Base-by-base conservation (phyloP, 2,329 filamentous ascomycete species). In the Aulographum hederae region DNA sequence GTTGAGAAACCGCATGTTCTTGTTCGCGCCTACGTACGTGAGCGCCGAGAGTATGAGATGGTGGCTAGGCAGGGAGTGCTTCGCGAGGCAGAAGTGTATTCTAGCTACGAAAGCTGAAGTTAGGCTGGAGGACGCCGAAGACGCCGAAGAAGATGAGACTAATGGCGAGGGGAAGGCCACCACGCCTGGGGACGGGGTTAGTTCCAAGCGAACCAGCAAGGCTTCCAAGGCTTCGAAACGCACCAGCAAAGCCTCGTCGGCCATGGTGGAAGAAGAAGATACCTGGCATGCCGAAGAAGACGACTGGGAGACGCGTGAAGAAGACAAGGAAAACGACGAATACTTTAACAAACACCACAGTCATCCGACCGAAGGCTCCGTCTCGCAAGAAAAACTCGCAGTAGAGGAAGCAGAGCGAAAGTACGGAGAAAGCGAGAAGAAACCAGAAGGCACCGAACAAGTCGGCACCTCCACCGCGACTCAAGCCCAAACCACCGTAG, bases 1-100 rank as follows among this genome's bases (percentile, higher is more conserved):
- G 5, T 56, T 93, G 11, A 65, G 79, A 36, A 59, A 81, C 46
- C 73, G 86, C 26, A 77, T 91, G 67, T 94, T 95, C 50, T 81
- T 89, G 44, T 94, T 92, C 41, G 73, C 82, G 0, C 86, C 86
- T 1, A 81, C 92, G 0, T 92, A 91, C 44, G 81, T 94, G 31
- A 82, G 75, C 42, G 69, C 81, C 1, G 84, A 94, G 55, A 77
- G 73, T 36, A 93, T 94, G 81, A 66, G 81, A 4, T 95, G 86
- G 86, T 94, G 86, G 86, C 65, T 94, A 1, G 86, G 85, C 0
- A 61, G 75, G 3, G 81, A 89, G 43, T 84, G 84, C 42, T 94
- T 92, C 45, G 76, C 71, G 17, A 72, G 65, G 43, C 81, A 93
- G 44, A 81, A 79, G 48, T 94, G 85, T 46, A 91, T 94, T 32